Conservation (phyloP, 2,329 filamentous ascomycete species). For the Scytalidium lignicola region DNA sequence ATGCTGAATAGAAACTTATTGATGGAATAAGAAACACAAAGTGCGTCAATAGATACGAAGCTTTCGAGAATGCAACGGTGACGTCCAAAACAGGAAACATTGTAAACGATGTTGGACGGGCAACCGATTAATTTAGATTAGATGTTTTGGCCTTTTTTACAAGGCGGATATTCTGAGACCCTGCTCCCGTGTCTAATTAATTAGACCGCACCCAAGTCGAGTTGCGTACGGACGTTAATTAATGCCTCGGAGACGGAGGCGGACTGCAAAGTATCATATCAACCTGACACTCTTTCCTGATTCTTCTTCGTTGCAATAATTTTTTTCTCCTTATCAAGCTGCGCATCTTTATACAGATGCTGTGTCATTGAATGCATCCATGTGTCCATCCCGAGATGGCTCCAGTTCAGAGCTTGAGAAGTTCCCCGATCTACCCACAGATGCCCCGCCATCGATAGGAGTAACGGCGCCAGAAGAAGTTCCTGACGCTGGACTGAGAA, state of each 20-base stretch:
- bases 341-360: constrained; percentile 17
- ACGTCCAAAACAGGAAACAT: not conserved
- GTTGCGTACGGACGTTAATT: not conserved
- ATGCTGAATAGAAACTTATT: not conserved
- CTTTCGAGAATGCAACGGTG: not conserved
- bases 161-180: not conserved
- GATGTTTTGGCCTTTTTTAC: not conserved
- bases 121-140: not conserved
- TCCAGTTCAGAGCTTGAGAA: constrained; percentile 26
- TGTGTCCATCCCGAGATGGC: constrained; percentile 29
- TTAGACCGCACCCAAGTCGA: not conserved
- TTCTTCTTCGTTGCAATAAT: not conserved
- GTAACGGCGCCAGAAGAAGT: constrained; percentile 25
- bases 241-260: not conserved
- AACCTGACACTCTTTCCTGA: not conserved
- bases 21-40: not conserved
- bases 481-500: constrained; percentile 72
- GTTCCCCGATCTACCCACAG: constrained; percentile 7
- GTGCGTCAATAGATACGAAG: not conserved
- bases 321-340: not conserved
- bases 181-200: not conserved
- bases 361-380: constrained; percentile 25
- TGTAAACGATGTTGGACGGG: not conserved
- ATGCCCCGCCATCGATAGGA: constrained; percentile 24
- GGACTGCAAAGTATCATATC: not conserved